Evolutionary conservation across 2,329 filamentous ascomycete species (phyloP).

Genomic region (Ophiostoma perfectum): DNA sequence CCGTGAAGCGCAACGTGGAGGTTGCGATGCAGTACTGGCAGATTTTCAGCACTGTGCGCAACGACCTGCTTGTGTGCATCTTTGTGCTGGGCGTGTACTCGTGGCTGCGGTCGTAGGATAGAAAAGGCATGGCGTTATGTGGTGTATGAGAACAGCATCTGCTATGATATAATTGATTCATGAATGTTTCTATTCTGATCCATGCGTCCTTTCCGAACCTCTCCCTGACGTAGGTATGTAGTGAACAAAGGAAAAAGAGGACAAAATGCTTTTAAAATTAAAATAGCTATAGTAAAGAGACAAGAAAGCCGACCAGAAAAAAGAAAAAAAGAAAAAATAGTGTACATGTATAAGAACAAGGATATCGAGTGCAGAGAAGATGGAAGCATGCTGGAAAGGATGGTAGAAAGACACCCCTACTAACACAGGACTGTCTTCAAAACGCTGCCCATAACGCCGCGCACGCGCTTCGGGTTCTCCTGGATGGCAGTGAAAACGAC

Average conservation of each 20-base stretch:
- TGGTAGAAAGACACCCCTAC: slow-evolving; percentile 28
- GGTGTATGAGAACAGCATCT: neutral
- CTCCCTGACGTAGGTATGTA: too few relatives aligned
- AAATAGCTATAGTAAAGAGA: neutral
- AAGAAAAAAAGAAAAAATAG: neutral
- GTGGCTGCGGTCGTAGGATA: slow-evolving; percentile 37
- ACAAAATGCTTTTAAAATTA: neutral
- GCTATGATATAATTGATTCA: neutral
- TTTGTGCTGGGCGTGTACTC: slow-evolving; percentile 63
- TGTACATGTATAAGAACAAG: neutral
- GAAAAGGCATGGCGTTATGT: too few relatives aligned
- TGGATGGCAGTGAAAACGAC: slow-evolving; percentile 63
- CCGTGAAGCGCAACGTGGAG: slow-evolving; percentile 56
- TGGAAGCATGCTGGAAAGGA: neutral
- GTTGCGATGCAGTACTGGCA: slow-evolving; percentile 60
- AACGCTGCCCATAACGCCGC: slow-evolving; percentile 62
- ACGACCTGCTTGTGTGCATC: slow-evolving; percentile 68
- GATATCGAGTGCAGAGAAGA: neutral
- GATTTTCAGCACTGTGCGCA: slow-evolving; percentile 66
- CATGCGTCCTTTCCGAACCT: too few relatives aligned
- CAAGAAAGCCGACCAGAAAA: neutral
- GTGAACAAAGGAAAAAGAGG: too few relatives aligned
- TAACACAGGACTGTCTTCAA: slow-evolving; percentile 41
- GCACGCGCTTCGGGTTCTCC: slow-evolving; percentile 58
- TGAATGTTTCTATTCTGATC: neutral